phyloP scores from a whole-genome alignment of 148 eudicot genomes.

The Camellia granthamiana region DNA sequence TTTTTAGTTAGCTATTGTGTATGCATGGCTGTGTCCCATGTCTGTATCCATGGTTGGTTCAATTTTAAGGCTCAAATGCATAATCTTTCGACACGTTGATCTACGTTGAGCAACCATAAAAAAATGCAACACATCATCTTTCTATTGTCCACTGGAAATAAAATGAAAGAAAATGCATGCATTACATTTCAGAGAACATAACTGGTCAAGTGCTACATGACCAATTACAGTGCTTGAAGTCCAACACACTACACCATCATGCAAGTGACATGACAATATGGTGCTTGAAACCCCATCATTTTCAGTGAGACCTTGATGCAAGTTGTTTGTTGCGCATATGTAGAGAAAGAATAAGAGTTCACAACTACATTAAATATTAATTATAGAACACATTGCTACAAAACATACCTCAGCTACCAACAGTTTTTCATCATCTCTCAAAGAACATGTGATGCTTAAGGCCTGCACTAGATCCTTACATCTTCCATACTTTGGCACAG shows the following conservation, averaged over 20 bases:
- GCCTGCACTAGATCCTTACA: constrained; percentile 74
- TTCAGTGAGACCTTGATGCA: background rate
- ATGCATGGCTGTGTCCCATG: too few species aligned
- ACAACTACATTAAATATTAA: background rate
- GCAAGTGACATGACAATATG: background rate
- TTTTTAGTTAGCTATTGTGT: too few species aligned
- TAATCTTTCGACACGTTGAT: background rate
- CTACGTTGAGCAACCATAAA: background rate
- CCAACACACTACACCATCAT: background rate
- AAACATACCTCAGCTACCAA: constrained; percentile 75
- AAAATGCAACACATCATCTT: background rate
- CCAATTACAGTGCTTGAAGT: background rate
- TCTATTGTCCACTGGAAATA: background rate
- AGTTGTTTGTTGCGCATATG: background rate
- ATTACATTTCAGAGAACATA: background rate
- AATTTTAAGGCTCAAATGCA: background rate
- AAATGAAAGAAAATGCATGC: background rate
- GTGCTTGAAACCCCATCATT: background rate
- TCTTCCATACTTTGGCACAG: constrained; percentile 63
- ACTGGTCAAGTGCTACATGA: constrained; percentile 1
- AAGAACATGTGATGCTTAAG: constrained; percentile 46
- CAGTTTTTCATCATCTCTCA: constrained; percentile 58
- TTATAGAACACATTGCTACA: background rate
- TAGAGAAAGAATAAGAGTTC: background rate
- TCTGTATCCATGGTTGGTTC: too few species aligned